Conservation (phyloP, 148 eudicot genomes). For the Pharnaceum exiguum region DNA sequence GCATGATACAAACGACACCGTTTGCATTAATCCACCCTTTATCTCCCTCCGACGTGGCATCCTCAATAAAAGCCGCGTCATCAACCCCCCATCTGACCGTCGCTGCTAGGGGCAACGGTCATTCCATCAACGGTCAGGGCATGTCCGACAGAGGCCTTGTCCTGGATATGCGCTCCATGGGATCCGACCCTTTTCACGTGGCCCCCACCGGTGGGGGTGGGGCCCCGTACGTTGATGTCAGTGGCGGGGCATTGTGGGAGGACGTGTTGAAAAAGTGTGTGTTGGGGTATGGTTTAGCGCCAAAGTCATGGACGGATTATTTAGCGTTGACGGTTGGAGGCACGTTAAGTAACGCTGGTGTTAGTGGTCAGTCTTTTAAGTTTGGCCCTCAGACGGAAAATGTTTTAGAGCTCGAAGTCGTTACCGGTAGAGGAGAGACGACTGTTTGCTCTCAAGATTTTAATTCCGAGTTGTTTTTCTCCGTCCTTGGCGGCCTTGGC, state of each 20-base stretch:
- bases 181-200: conserved; percentile 17
- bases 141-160: conserved; percentile 62
- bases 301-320: conserved; percentile 91
- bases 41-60: conserved; percentile 36
- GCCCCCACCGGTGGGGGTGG: conserved; percentile 5
- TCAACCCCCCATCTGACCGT: conserved; percentile 42
- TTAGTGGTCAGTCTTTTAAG: conserved; percentile 77
- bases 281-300: conserved; percentile 41
- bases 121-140: conserved; percentile 90
- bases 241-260: conserved; percentile 86
- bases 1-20: conserved; percentile 37
- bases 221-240: conserved; percentile 45
- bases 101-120: conserved; percentile 86
- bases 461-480: conserved; percentile 48
- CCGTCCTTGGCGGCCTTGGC: conserved; percentile 87
- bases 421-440: conserved; percentile 75
- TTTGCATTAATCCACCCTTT: conserved; percentile 51
- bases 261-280: conserved; percentile 67
- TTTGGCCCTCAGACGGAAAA: conserved; percentile 75
- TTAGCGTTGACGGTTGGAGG: conserved; percentile 83
- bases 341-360: conserved; percentile 80
- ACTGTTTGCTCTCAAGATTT: conserved; percentile 38
- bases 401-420: conserved; percentile 77
- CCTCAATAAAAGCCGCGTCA: conserved; percentile 32
- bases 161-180: conserved; percentile 54